Conservation (phyloP, 306 rosid species). For the Pueraria montana region DNA sequence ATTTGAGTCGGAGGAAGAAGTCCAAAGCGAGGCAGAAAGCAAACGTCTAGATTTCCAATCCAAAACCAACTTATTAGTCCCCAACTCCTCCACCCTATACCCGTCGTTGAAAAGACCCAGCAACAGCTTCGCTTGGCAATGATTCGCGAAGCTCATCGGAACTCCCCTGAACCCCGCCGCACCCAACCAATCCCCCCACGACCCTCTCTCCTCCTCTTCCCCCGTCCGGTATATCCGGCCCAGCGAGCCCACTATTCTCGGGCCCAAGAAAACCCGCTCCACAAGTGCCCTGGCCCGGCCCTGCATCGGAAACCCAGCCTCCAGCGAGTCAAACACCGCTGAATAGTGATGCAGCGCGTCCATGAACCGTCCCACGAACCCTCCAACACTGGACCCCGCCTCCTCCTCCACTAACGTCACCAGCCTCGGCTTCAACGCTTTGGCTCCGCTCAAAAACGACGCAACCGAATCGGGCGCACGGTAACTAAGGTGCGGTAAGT, state of each 20-base stretch:
- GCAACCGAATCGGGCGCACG: constrained; percentile 68
- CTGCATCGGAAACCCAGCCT: constrained; percentile 83
- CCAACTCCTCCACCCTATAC: constrained; percentile 70
- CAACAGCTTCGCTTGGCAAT: constrained; percentile 80
- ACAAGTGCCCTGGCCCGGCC: constrained; percentile 73
- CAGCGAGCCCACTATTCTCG: constrained; percentile 67
- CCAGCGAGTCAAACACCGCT: constrained; percentile 81
- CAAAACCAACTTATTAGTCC: constrained; percentile 65
- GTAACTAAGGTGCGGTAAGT: constrained; percentile 75
- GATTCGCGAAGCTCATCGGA: constrained; percentile 75
- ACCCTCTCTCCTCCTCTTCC: constrained; percentile 46
- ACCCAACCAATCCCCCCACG: constrained; percentile 75
- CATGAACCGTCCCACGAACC: constrained; percentile 74
- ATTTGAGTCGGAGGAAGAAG: constrained; percentile 38
- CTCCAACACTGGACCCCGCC: constrained; percentile 39
- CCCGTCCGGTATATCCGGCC: constrained; percentile 59
- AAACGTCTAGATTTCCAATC: constrained; percentile 83
- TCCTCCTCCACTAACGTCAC: constrained; percentile 82
- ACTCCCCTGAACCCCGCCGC: constrained; percentile 58
- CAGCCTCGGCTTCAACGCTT: constrained; percentile 63
- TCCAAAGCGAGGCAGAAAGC: constrained; percentile 86
- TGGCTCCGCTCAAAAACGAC: constrained; percentile 75
- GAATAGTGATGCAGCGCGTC: constrained; percentile 80
- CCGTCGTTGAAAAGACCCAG: constrained; percentile 85
- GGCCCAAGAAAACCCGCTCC: constrained; percentile 83